phyloP scores from a whole-genome alignment of 2,329 filamentous ascomycete species.

The Exutisphaerella laricina region DNA sequence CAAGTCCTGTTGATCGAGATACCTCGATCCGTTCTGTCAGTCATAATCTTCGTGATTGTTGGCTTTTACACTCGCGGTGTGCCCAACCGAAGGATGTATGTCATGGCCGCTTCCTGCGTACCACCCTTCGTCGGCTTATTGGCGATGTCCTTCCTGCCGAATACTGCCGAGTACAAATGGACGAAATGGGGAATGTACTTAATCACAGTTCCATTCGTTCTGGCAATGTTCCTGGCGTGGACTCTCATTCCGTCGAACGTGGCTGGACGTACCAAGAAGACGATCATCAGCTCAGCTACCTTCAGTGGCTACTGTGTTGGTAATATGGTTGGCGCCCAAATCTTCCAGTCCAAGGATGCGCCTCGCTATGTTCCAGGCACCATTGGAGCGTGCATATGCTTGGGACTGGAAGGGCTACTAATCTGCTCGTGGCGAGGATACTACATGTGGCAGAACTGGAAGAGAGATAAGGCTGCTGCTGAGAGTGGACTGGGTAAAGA shows the following conservation, averaged over 20 bases:
- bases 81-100: conserved; percentile 30
- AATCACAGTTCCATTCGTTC: conserved; percentile 31
- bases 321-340: conserved; percentile 46
- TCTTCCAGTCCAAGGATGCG: conserved; percentile 42
- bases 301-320: conserved; percentile 46
- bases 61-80: conserved; percentile 31
- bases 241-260: conserved; percentile 42
- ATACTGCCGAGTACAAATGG: conserved; percentile 32
- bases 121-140: conserved; percentile 35
- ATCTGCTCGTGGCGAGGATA: conserved; percentile 39
- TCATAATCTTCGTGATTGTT: conserved; percentile 31
- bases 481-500: conserved; percentile 40
- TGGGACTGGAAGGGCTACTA: conserved; percentile 31
- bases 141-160: conserved; percentile 33
- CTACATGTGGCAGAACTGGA: conserved; percentile 39
- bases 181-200: conserved; percentile 35
- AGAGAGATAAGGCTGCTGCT: conserved; percentile 21
- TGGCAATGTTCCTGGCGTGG: conserved; percentile 34
- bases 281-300: conserved; percentile 42
- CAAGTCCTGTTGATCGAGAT: conserved; percentile 34
- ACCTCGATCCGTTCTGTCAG: conserved; percentile 29
- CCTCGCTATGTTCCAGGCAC: conserved; percentile 44
- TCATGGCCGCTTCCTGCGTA: conserved; percentile 32
- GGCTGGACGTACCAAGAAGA: conserved; percentile 45
- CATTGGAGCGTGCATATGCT: conserved; percentile 36